Conservation (phyloP, 495 filamentous ascomycete species). For the Penicillium ochrochloron region DNA sequence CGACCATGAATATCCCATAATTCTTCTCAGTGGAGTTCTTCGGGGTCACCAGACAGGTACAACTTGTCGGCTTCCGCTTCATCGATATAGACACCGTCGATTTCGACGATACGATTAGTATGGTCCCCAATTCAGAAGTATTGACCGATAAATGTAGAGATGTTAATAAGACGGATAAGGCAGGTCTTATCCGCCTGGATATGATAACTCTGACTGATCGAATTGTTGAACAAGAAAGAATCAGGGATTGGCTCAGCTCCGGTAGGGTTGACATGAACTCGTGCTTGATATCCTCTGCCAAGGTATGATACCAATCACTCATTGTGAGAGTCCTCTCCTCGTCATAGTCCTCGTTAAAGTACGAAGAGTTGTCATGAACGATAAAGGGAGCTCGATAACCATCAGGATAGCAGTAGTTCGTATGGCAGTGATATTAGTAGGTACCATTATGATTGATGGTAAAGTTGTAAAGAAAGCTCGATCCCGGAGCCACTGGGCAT, state of each 20-base stretch:
- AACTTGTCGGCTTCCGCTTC: too few species aligned
- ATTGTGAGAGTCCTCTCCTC: conserved; percentile 66
- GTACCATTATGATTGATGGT: conserved; percentile 73
- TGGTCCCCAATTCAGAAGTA: conserved; percentile 57
- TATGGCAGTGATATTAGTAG: conserved; percentile 87
- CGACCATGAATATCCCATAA: too few species aligned
- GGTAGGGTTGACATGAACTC: too few species aligned
- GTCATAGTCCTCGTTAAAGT: conserved; percentile 63
- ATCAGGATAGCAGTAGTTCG: conserved; percentile 75
- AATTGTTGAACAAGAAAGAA: conserved; percentile 70
- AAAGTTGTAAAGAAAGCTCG: conserved; percentile 19
- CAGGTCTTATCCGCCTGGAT: conserved; percentile 59
- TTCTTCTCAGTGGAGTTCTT: too few species aligned
- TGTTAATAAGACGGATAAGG: conserved; percentile 70
- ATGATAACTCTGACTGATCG: conserved; percentile 46
- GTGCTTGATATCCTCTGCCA: conserved; percentile 54
- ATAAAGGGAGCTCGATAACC: conserved; percentile 74
- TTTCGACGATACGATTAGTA: conserved; percentile 67
- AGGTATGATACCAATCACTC: conserved; percentile 65
- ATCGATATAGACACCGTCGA: conserved; percentile 63
- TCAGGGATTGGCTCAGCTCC: conserved; percentile 65
- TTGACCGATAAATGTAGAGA: conserved; percentile 62
- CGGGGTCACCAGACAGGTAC: too few species aligned
- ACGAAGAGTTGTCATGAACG: conserved; percentile 68
- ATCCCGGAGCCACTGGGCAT: conserved; percentile 66